phyloP scores from a whole-genome alignment of 176 grass and related monocot species.

The Elymus sibiricus region DNA sequence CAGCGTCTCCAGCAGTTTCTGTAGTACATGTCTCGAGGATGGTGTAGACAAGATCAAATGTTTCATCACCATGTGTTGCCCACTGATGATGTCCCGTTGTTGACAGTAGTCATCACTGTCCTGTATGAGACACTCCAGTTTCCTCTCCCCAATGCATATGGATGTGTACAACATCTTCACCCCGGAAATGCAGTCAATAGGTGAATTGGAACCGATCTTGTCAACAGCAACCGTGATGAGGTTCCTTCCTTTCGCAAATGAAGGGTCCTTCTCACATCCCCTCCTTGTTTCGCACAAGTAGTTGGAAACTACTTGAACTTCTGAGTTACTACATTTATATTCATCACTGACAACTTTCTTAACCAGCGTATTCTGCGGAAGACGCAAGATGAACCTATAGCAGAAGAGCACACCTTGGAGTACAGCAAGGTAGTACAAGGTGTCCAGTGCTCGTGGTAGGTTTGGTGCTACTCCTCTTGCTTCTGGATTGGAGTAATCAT shows the following conservation, averaged over 20 bases:
- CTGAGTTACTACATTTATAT: background rate
- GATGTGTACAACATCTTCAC: background rate
- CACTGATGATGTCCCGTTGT: too few relatives aligned
- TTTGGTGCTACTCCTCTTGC: background rate
- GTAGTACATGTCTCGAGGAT: background rate
- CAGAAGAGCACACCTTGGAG: background rate
- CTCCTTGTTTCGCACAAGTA: background rate
- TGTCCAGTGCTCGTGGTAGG: background rate
- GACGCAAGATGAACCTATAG: background rate
- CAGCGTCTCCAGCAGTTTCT: background rate
- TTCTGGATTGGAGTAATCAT: background rate
- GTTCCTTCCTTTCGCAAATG: background rate
- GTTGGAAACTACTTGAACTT: background rate
- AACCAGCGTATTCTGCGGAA: background rate
- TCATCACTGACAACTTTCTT: background rate
- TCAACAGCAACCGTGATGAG: background rate
- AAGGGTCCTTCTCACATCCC: background rate
- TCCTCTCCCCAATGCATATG: background rate
- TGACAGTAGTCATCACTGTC: too few relatives aligned
- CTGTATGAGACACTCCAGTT: background rate
- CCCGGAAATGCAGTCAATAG: too few relatives aligned
- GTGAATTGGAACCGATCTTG: background rate
- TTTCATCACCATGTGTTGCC: background rate
- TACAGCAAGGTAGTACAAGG: background rate
- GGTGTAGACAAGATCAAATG: background rate